Evolutionary conservation across 176 grass and related monocot genomes (phyloP).

Genomic region (Pharus latifolius): DNA sequence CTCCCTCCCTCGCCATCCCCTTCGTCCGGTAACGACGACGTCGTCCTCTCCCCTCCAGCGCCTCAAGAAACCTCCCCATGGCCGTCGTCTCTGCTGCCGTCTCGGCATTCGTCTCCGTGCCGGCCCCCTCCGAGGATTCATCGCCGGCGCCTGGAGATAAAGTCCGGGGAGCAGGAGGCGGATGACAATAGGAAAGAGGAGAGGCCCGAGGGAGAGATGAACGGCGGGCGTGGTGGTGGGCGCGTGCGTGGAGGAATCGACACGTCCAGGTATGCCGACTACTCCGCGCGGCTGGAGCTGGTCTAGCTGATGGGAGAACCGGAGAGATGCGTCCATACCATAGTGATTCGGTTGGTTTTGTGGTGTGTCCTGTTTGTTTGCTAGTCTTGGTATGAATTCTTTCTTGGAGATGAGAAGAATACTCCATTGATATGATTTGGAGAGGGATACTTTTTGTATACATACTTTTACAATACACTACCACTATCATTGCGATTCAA

Average conservation of each 20-base stretch:
- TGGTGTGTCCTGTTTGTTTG: background rate
- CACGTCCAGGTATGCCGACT: conserved; percentile 63
- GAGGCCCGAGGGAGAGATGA: conserved; percentile 7
- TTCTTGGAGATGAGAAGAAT: background rate
- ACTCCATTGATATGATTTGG: background rate
- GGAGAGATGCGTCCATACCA: background rate
- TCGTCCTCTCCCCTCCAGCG: background rate
- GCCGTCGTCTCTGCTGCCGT: background rate
- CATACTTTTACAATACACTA: background rate
- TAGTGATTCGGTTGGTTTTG: no score
- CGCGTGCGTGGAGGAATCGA: conserved; percentile 55
- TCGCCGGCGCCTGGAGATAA: no score
- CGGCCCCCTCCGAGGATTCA: background rate
- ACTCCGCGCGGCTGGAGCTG: conserved; percentile 62
- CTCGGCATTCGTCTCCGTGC: background rate
- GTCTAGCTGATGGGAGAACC: conserved; percentile 11
- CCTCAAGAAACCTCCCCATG: background rate
- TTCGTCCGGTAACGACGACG: background rate
- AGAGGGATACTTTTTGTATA: background rate
- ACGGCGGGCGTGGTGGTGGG: conserved; percentile 39
- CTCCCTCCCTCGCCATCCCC: background rate
- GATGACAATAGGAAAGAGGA: background rate
- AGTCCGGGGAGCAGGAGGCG: background rate
- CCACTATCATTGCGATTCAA: background rate
- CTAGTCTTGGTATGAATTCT: background rate